Evolutionary conservation across 768 basidiomycete species (phyloP), one percentile per base, ranked within the genome.

Genomic region (Pisolithus microcarpus): DNA sequence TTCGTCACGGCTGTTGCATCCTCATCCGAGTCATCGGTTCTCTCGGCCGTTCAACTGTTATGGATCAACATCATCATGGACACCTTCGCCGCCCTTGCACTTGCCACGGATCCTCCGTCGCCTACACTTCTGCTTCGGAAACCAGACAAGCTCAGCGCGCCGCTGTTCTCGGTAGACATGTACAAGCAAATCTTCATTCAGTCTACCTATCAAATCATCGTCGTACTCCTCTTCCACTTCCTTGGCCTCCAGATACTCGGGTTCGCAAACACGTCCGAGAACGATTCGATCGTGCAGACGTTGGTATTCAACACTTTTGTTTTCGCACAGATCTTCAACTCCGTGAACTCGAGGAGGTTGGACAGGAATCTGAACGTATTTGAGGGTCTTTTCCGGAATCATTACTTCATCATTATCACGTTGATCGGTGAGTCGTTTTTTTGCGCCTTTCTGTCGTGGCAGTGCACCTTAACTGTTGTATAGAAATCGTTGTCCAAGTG

Each of bases 11-110:
- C 93, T 36, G 82, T 97, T 49, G 81, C 88, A 0, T 93, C 92
- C 16, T 55, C 63, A 6, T 62, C 78, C 48, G 94, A 96, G 64
- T 60, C 72, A 8, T 91, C 93, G 1, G 93, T 91, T n/a, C 73
- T 99, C 26, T 85, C 89, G 21, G 95, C 96, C 30, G 96, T 99
- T 1, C 96, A 99, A 65, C 72, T 99, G 5, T 81, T 99, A 19
- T 99, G 96, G 94, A 91, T 97, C 69, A 97, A 97, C 75, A 86
- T 98, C 55, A 95, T 95, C 67, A 95, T 95, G 93, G 94, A 96
- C 64, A 95, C 92, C 2, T 97, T 99, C 64, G 96, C 96, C 50
- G 96, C 96, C 23, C 82, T 98, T 46, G 96, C 96, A 10, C 81
- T 99, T 46, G 95, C 96, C 16, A 98, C 96, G 23, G 96, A 98